Evolutionary conservation across 2,329 filamentous ascomycete species (phyloP).

Genomic region (Fusarium austroafricanum): DNA sequence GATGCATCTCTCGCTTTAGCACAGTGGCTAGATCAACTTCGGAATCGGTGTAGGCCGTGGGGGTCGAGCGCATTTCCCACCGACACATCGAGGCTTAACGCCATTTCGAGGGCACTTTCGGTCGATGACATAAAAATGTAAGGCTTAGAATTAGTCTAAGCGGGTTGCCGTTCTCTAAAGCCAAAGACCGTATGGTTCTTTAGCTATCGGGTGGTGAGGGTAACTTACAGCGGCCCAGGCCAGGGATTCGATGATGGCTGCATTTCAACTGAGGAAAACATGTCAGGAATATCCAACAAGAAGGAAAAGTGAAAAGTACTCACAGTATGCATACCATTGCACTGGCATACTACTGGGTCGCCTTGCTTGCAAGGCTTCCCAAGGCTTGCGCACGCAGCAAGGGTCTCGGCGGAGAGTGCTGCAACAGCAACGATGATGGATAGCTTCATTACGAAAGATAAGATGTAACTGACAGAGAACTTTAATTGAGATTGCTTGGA

Average conservation of each 20-base stretch:
- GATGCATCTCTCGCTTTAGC: too few species aligned
- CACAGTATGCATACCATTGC: background rate
- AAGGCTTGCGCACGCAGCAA: slow-evolving; percentile 1
- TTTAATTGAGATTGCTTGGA: background rate
- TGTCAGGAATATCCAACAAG: background rate
- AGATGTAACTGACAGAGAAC: fast-evolving
- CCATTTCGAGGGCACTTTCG: background rate
- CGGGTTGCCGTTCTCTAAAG: too few species aligned
- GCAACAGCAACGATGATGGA: background rate
- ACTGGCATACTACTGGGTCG: background rate
- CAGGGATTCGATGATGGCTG: background rate
- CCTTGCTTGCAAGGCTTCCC: slow-evolving; percentile 2
- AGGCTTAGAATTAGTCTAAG: background rate
- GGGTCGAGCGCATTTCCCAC: background rate
- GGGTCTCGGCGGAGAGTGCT: background rate
- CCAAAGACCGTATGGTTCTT: too few species aligned
- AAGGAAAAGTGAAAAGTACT: background rate
- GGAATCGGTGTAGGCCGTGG: background rate
- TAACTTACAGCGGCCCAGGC: background rate
- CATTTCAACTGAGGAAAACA: background rate
- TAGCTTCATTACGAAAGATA: background rate
- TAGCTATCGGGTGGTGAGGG: too few species aligned
- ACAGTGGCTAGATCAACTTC: background rate
- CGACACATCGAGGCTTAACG: background rate
- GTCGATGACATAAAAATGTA: background rate